Conservation (phyloP, 2,329 filamentous ascomycete species). For the Cladosporium sp. region DNA sequence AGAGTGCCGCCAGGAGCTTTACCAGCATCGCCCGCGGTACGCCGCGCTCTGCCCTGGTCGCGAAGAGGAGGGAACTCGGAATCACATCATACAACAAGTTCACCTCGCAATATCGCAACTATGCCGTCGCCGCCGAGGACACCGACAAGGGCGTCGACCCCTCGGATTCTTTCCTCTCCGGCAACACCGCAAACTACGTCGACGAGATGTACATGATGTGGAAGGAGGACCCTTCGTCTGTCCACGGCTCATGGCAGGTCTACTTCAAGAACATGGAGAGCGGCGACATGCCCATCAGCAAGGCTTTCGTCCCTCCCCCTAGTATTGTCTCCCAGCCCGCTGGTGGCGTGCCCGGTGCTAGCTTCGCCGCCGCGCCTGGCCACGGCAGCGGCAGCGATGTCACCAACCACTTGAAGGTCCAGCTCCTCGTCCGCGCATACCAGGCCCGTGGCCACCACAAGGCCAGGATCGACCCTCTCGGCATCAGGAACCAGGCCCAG, state of each 20-base stretch:
- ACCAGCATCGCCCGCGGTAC: slow-evolving; percentile 35
- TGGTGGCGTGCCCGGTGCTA: slow-evolving; percentile 69
- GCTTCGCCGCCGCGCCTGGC: slow-evolving; percentile 60
- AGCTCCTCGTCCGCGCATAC: slow-evolving; percentile 94
- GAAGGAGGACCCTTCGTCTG: slow-evolving; percentile 88
- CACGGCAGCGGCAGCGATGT: slow-evolving; percentile 77
- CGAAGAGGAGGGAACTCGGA: slow-evolving; percentile 46
- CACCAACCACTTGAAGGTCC: slow-evolving; percentile 96
- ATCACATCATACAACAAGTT: slow-evolving; percentile 39
- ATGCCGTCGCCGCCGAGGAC: slow-evolving; percentile 58
- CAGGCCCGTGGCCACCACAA: slow-evolving; percentile 98
- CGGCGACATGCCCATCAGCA: slow-evolving; percentile 94
- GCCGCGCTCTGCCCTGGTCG: slow-evolving; percentile 39
- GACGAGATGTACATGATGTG: slow-evolving; percentile 99
- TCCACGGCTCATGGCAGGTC: slow-evolving; percentile 97
- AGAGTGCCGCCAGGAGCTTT: slow-evolving; percentile 44
- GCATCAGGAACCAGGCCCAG: slow-evolving; percentile 80
- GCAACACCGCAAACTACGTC: slow-evolving; percentile 97
- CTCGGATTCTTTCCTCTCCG: slow-evolving; percentile 93
- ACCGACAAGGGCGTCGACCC: slow-evolving; percentile 66
- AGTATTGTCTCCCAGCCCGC: slow-evolving; percentile 81
- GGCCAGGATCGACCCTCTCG: slow-evolving; percentile 92
- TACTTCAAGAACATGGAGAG: slow-evolving; percentile 99
- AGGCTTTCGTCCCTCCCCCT: slow-evolving; percentile 93
- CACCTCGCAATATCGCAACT: slow-evolving; percentile 47